A percentile compares a stretch with the other conserved stretches of the same genome.
Conservation (phyloP, 345 rosid genomes). For the Eucalyptus sp. region DNA sequence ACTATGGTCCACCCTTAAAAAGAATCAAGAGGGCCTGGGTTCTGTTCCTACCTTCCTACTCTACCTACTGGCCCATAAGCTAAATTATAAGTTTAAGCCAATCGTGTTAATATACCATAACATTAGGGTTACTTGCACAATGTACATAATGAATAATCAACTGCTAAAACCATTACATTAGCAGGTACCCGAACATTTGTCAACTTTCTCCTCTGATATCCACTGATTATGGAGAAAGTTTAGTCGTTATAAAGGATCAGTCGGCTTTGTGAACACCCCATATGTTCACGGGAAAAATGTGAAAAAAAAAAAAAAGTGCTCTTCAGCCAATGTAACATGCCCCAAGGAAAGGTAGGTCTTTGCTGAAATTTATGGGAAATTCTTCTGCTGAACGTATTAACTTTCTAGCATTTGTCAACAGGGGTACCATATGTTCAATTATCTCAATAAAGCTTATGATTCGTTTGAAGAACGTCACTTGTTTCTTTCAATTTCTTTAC, state of each 20-base stretch:
- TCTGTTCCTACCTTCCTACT: background rate
- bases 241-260: background rate
- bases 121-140: background rate
- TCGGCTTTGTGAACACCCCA: background rate
- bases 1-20: background rate
- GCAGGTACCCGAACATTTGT: background rate
- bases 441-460: background rate
- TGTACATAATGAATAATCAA: background rate
- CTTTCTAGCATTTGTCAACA: background rate
- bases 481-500: background rate
- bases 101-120: background rate
- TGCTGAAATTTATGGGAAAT: background rate
- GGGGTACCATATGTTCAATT: background rate
- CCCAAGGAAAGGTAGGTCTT: background rate
- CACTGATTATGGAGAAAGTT: background rate
- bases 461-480: background rate
- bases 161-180: background rate
- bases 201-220: background rate
- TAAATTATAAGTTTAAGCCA: background rate
- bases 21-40: background rate
- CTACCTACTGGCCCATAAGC: background rate
- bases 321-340: background rate
- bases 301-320: background rate
- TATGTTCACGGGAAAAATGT: background rate
- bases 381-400: background rate